Percentiles rank a stretch among this genome's conserved stretches.
phyloP scores from a whole-genome alignment of 1,139 yeast species.

The Geotrichum reessii region DNA sequence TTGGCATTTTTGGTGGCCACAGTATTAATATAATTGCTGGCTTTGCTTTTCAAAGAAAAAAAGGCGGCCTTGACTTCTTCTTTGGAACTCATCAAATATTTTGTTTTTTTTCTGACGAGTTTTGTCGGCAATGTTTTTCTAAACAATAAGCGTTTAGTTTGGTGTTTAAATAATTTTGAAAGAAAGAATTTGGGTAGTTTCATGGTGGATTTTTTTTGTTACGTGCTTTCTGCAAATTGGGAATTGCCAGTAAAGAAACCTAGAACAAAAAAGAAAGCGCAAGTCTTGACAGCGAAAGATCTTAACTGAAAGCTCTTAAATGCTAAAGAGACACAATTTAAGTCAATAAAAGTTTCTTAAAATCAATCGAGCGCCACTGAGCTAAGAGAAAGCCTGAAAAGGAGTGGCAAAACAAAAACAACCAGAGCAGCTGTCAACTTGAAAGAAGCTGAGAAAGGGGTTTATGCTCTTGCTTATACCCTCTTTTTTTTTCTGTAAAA shows the following conservation, averaged over 20 bases:
- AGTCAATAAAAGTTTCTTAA: too few species aligned
- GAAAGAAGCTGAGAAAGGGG: too few species aligned
- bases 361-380: too few species aligned
- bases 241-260: neutral
- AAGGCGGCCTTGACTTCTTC: constrained; percentile 14
- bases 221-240: neutral
- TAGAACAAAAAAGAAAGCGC: too few species aligned
- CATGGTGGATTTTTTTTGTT: neutral
- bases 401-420: too few species aligned
- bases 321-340: too few species aligned
- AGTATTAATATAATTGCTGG: constrained; percentile 13
- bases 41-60: constrained; percentile 12
- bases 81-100: neutral
- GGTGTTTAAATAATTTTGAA: neutral
- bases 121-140: neutral
- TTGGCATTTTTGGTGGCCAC: constrained; percentile 19
- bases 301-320: too few species aligned
- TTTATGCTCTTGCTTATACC: too few species aligned
- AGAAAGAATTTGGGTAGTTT: neutral
- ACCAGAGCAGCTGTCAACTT: too few species aligned
- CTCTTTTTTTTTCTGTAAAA: too few species aligned
- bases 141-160: neutral
- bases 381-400: too few species aligned
- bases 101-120: neutral
- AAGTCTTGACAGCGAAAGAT: too few species aligned